Evolutionary conservation across 306 rosid species (phyloP).

Genomic region (Pyrus bretschneideri): DNA sequence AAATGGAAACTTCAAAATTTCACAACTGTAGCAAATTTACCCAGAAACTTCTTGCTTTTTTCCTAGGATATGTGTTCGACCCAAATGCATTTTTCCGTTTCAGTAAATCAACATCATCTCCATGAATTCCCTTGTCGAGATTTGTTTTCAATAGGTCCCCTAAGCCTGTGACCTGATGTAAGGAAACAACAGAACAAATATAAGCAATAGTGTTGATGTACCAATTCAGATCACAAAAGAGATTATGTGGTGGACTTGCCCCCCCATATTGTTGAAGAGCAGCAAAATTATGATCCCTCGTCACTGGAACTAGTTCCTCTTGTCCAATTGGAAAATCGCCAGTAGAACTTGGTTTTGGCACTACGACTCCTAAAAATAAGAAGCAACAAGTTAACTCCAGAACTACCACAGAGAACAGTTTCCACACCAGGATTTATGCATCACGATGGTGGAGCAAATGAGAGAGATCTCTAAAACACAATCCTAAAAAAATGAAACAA

Average conservation of each 20-base stretch:
- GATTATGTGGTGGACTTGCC: conserved; percentile 36
- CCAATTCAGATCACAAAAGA: neutral
- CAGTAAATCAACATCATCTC: conserved; percentile 67
- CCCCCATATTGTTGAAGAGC: conserved; percentile 64
- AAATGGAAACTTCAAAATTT: conserved; percentile 2
- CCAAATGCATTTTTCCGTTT: conserved; percentile 67
- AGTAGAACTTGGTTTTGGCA: conserved; percentile 16
- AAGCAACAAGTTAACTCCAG: conserved; percentile 1
- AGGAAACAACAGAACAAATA: conserved; percentile 15
- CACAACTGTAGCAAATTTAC: conserved; percentile 26
- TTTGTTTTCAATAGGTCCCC: conserved; percentile 56
- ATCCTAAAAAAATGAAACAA: neutral
- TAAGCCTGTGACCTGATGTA: conserved; percentile 63
- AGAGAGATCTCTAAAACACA: neutral
- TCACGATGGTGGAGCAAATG: neutral
- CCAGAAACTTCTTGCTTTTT: conserved; percentile 79
- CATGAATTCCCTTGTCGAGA: conserved; percentile 70
- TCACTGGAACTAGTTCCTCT: conserved; percentile 65
- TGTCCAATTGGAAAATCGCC: conserved; percentile 72
- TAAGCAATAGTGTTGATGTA: neutral
- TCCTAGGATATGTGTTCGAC: conserved; percentile 75
- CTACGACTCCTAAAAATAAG: conserved; percentile 26
- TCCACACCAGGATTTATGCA: neutral
- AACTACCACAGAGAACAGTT: neutral
- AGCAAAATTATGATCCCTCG: conserved; percentile 59